Evolutionary conservation across 2,329 filamentous ascomycete species (phyloP), one percentile per base, ranked within the genome.

Genomic region (Aspergillus unguis): DNA sequence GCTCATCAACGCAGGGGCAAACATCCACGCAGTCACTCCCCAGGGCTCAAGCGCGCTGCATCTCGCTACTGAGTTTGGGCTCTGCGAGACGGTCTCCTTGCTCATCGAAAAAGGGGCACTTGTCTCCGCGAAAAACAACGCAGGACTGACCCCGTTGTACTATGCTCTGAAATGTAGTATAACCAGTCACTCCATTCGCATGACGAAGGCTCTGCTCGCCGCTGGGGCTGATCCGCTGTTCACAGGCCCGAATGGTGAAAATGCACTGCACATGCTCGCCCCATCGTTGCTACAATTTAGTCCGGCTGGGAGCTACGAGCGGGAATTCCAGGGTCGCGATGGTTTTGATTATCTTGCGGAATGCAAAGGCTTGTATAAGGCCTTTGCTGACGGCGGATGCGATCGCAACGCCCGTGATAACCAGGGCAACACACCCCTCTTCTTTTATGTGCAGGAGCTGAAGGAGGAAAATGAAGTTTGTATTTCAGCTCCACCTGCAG

Each of bases 361-460:
- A 8, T 49, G 29, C 17, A 29, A 38, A 10, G 26, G 25, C 6
- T 29, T 53, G 8, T 53, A 53, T 35, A 28, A 35, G 27, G 23
- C 29, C 3, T 49, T 50, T 10, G 27, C 40, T 10, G 41, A 41
- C 4, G 28, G 25, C 5, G 51, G 51, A 4, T 49, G 46, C 5
- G 42, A 45, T 11, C 45, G 38, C 25, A 44, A 45, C n/a, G 41
- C 46, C 4, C 40, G 41, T 3, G 51, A 50, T 23, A 50, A 53
- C 4, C 3, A 50, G 8, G 51, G 51, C 3, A 53, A 53, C 23
- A 53, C 51, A 3, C 46, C 51, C 1, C 29, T 53, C 4, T 53
- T 53, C 28, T 26, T 35, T 1, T 53, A 53, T 27, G 40, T 53
- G 5, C 44, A 26, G 3, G 40, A 44, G 7, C 11, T 40, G 17